These are phyloP conservation scores for Skeletonema grethae DNA, from an alignment of 108 stramenopile genomes.

Conservation along the genomic window DNA sequence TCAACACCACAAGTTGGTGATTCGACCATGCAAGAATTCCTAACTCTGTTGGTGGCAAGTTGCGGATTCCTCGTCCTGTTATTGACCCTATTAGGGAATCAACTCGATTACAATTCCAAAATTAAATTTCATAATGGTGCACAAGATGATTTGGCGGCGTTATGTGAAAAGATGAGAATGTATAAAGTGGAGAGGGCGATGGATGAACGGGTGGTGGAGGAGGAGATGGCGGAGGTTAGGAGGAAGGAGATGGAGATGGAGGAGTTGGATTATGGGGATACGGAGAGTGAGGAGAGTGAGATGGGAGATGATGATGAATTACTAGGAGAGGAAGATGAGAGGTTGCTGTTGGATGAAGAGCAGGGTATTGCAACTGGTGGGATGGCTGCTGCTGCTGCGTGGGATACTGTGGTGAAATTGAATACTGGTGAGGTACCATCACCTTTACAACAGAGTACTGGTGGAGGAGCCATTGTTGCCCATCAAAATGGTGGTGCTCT, in stretches of 20 bases:
- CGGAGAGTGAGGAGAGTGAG: conserved; percentile 2
- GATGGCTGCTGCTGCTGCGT: background rate
- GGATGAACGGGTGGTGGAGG: conserved; percentile 32
- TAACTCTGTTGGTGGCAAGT: conserved; percentile 17
- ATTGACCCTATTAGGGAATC: conserved; percentile 8
- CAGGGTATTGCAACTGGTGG: background rate
- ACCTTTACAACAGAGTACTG: background rate
- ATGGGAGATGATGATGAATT: conserved; percentile 4
- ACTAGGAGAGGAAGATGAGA: background rate
- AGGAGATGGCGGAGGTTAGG: conserved; percentile 12
- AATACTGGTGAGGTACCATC: background rate
- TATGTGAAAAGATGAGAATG: conserved; percentile 35
- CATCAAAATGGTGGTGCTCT: background rate
- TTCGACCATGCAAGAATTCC: conserved; percentile 14
- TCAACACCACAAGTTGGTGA: conserved; percentile 21
- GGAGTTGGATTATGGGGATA: background rate
- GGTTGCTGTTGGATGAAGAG: background rate
- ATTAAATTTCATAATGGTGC: conserved; percentile 29
- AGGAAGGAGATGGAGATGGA: background rate
- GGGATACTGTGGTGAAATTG: conserved; percentile 2
- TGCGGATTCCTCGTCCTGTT: conserved; percentile 25
- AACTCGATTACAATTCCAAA: conserved; percentile 27
- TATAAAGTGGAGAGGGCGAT: conserved; percentile 32
- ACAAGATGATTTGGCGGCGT: conserved; percentile 15
- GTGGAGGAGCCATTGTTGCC: background rate